These are phyloP conservation scores for Endocarpon pusillum DNA, from an alignment of 495 filamentous ascomycete genomes.

Conservation along the genomic window DNA sequence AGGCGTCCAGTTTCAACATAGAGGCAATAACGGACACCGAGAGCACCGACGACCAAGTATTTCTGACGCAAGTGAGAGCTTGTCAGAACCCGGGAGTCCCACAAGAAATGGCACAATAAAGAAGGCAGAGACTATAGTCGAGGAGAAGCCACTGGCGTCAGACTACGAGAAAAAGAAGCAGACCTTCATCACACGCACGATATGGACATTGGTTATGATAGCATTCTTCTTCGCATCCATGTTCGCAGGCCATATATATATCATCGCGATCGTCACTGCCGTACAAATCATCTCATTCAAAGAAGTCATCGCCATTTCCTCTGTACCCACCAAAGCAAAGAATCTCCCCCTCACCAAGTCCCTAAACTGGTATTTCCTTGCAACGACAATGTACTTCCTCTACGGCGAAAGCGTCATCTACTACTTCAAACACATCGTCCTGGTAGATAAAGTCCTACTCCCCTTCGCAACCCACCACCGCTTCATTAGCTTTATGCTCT, in stretches of 20 bases:
- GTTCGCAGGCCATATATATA: constrained; percentile 92
- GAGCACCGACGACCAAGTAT: constrained; percentile 50
- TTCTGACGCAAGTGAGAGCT: constrained; percentile 65
- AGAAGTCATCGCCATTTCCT: constrained; percentile 96
- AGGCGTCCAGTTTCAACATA: constrained; percentile 69
- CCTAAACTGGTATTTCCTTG: constrained; percentile 97
- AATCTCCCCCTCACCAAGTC: constrained; percentile 87
- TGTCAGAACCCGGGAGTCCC: constrained; percentile 42
- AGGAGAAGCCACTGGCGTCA: constrained; percentile 36
- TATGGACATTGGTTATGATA: constrained; percentile 99
- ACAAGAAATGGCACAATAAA: constrained; percentile 28
- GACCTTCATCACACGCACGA: constrained; percentile 90
- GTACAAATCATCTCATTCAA: constrained; percentile 97
- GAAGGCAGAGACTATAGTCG: constrained; percentile 29
- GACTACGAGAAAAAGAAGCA: constrained; percentile 98
- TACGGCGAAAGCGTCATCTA: constrained; percentile 99
- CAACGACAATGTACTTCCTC: constrained; percentile 96
- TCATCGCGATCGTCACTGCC: constrained; percentile 78
- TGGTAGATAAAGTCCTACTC: constrained; percentile 84
- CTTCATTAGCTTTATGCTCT: constrained; percentile 96
- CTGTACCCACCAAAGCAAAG: constrained; percentile 78
- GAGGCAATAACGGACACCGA: constrained; percentile 33
- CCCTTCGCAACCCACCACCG: constrained; percentile 94
- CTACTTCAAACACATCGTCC: constrained; percentile 95
- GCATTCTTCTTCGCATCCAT: constrained; percentile 76